These are phyloP conservation scores for Psidium guajava DNA, from an alignment of 345 rosid species.

Conservation along the genomic window DNA sequence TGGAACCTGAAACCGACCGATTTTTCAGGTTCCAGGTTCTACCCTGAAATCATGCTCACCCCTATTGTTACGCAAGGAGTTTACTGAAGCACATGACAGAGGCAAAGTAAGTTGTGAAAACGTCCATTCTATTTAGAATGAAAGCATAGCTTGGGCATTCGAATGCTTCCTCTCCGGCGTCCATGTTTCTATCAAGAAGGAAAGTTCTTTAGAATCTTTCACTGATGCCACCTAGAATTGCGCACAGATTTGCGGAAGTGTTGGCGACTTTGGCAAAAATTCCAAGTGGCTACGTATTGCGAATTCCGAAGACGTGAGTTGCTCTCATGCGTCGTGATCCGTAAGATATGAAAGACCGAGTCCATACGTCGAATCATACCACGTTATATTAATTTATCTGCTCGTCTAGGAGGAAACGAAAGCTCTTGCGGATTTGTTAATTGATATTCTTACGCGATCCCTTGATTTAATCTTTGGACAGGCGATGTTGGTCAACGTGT, in stretches of 20 bases:
- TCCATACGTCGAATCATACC: accelerated
- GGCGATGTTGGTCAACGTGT: background rate
- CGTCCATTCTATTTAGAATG: background rate
- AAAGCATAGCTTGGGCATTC: background rate
- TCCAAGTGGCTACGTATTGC: background rate
- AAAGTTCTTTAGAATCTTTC: background rate
- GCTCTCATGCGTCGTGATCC: accelerated
- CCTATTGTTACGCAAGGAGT: background rate
- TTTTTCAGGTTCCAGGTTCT: too few relatives aligned
- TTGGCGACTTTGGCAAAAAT: background rate
- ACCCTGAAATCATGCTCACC: too few relatives aligned
- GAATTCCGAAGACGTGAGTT: background rate
- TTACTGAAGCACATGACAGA: background rate
- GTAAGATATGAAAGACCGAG: background rate
- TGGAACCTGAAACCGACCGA: too few relatives aligned
- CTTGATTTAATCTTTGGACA: background rate
- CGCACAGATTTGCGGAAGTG: background rate
- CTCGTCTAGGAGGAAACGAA: background rate
- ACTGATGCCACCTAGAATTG: background rate
- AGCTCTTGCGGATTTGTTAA: background rate
- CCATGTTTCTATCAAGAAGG: background rate
- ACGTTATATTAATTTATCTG: background rate
- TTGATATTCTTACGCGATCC: background rate
- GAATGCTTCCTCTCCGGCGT: background rate
- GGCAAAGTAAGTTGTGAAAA: background rate